Percentiles rank a stretch among this genome's conserved stretches.
Evolutionary conservation across 768 basidiomycete genomes (phyloP).

Genomic region (Phaeotremella skinneri): DNA sequence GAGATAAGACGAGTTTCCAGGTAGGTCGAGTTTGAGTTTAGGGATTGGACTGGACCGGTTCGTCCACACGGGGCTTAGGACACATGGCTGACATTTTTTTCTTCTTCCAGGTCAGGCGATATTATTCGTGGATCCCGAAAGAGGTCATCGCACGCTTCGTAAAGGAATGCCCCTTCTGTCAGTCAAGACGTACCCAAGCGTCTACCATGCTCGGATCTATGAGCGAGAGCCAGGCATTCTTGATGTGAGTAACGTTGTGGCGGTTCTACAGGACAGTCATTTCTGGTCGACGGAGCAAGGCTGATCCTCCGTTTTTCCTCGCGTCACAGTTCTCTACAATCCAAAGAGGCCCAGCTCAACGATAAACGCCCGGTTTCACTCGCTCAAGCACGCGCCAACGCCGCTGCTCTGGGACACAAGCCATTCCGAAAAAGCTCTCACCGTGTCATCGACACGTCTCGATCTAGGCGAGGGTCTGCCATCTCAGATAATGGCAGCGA

Average conservation of each 20-base stretch:
- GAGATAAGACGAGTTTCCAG: constrained; percentile 68
- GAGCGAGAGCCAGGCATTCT: constrained; percentile 28
- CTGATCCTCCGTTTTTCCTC: no score
- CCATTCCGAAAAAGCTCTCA: constrained; percentile 12
- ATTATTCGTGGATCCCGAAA: constrained; percentile 82
- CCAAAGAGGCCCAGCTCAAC: constrained; percentile 17
- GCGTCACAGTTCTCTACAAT: constrained; percentile 20
- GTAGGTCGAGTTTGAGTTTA: no score
- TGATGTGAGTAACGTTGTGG: constrained; percentile 32
- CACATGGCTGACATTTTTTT: background rate
- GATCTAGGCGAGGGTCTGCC: constrained; percentile 18
- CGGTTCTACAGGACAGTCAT: no score
- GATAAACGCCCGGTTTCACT: constrained; percentile 17
- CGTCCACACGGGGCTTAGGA: background rate
- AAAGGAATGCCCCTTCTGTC: constrained; percentile 74
- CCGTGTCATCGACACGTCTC: constrained; percentile 14
- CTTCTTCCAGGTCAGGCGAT: constrained; percentile 59
- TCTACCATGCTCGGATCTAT: constrained; percentile 15
- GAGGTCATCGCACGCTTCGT: constrained; percentile 76
- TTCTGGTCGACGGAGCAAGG: no score
- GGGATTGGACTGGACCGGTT: background rate
- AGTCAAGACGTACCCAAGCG: constrained; percentile 53
- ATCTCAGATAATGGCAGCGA: constrained; percentile 12
- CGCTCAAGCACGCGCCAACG: constrained; percentile 20
- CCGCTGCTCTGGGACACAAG: constrained; percentile 12